Conservation (phyloP, 805 yeast species). For the Kluyveromyces nonfermentans region DNA sequence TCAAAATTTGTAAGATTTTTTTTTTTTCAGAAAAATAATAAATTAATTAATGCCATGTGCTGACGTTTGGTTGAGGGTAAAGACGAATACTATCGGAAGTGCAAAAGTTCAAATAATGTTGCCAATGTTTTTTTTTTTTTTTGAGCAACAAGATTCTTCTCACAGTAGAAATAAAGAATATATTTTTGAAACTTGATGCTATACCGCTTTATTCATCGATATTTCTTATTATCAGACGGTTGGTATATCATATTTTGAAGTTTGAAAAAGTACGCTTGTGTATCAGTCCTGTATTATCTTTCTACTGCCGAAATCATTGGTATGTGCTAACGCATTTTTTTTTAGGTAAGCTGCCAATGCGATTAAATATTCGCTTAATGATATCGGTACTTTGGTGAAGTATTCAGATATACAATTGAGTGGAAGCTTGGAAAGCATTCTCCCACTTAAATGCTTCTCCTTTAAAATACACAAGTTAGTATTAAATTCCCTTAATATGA, state of each 20-base stretch:
- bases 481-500: not conserved
- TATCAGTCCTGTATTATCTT: not conserved
- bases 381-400: slow-evolving; percentile 18
- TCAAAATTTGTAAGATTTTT: not conserved
- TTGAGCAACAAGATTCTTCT: too few relatives aligned
- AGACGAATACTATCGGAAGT: too few relatives aligned
- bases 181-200: too few relatives aligned
- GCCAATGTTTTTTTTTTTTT: too few relatives aligned
- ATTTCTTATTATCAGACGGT: too few relatives aligned
- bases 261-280: not conserved
- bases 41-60: not conserved
- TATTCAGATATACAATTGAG: slow-evolving; percentile 23
- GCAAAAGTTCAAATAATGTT: too few relatives aligned
- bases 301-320: not conserved
- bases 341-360: slow-evolving; percentile 13
- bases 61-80: not conserved
- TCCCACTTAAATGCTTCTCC: slow-evolving; percentile 23
- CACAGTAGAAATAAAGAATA: too few relatives aligned
- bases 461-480: not conserved
- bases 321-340: not conserved
- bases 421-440: slow-evolving; percentile 23
- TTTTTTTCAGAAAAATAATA: not conserved
- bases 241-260: not conserved
- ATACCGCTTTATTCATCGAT: too few relatives aligned
- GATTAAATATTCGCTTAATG: slow-evolving; percentile 15